Percentiles rank a stretch among this genome's conserved stretches.
Evolutionary conservation across 2,329 filamentous ascomycete species (phyloP).

Genomic region (Macrophomina phaseolina): DNA sequence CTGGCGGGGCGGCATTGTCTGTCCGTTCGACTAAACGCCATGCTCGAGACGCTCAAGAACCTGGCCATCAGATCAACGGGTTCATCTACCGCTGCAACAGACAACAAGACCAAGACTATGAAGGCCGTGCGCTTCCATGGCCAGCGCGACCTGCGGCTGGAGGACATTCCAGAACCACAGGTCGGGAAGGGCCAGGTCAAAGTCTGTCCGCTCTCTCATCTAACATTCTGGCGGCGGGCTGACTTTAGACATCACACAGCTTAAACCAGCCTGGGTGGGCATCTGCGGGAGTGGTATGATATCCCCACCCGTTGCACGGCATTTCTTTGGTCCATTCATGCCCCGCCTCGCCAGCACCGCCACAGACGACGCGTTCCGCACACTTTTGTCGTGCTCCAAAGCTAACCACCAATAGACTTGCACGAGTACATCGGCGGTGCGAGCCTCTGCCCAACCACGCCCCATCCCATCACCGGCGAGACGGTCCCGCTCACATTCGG

Average conservation of each 20-base stretch:
- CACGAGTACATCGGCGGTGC: slow-evolving; percentile 57
- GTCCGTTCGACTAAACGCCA: slow-evolving; percentile 5
- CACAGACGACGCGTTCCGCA: neutral
- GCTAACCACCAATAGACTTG: slow-evolving; percentile 40
- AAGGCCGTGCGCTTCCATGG: slow-evolving; percentile 56
- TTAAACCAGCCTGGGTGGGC: slow-evolving; percentile 49
- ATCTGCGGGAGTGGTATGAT: slow-evolving; percentile 49
- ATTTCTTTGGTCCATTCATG: neutral
- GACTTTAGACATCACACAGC: slow-evolving; percentile 29
- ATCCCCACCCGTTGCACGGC: neutral
- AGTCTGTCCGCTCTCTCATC: slow-evolving; percentile 27
- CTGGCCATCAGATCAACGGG: neutral
- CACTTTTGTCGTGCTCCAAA: neutral
- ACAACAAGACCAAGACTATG: slow-evolving; percentile 37
- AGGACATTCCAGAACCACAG: slow-evolving; percentile 49
- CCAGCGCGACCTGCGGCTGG: slow-evolving; percentile 50
- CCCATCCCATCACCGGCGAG: slow-evolving; percentile 61
- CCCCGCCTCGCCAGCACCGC: slow-evolving; percentile 1
- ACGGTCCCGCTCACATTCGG: slow-evolving; percentile 59
- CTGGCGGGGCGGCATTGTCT: slow-evolving; percentile 3
- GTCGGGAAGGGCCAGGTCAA: slow-evolving; percentile 51
- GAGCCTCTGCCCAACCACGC: slow-evolving; percentile 57
- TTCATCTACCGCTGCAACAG: neutral
- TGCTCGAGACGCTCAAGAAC: slow-evolving; percentile 18
- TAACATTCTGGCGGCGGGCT: slow-evolving; percentile 29